phyloP scores from a whole-genome alignment of 306 rosid genomes.

The Rubus idaeus region DNA sequence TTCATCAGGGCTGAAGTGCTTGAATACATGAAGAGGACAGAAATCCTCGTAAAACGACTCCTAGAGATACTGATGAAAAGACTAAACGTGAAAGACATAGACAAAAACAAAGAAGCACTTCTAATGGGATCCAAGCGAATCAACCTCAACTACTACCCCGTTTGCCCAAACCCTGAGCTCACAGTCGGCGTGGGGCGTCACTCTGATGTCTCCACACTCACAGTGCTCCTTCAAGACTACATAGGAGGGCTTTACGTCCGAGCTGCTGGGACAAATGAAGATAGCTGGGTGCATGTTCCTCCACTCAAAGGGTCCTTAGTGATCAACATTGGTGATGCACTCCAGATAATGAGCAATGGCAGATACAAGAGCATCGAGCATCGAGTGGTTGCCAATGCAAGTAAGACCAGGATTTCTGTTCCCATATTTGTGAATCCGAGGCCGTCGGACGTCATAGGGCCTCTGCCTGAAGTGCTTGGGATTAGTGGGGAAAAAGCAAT shows the following conservation, averaged over 20 bases:
- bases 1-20: slow-evolving; percentile 36
- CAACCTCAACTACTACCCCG: slow-evolving; percentile 56
- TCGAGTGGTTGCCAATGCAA: slow-evolving; percentile 45
- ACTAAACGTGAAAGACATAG: slow-evolving; percentile 39
- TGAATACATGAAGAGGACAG: slow-evolving; percentile 48
- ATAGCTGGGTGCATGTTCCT: slow-evolving; percentile 49
- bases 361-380: slow-evolving; percentile 62
- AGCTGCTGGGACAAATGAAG: not conserved
- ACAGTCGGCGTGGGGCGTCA: slow-evolving; percentile 55
- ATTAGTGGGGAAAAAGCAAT: slow-evolving; percentile 36
- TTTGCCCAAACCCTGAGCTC: slow-evolving; percentile 52
- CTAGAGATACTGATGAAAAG: slow-evolving; percentile 41
- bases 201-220: slow-evolving; percentile 56
- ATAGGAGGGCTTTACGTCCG: slow-evolving; percentile 53
- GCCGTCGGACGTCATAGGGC: slow-evolving; percentile 36
- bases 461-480: slow-evolving; percentile 44
- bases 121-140: slow-evolving; percentile 55
- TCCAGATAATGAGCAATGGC: slow-evolving; percentile 68
- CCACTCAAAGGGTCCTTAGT: slow-evolving; percentile 49
- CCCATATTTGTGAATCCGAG: slow-evolving; percentile 60
- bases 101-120: slow-evolving; percentile 28
- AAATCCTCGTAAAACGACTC: slow-evolving; percentile 34
- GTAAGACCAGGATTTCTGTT: slow-evolving; percentile 43
- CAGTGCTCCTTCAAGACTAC: slow-evolving; percentile 59
- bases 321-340: slow-evolving; percentile 59